Base-by-base conservation (phyloP, 768 basidiomycete genomes). In the Tulasnella sp. region DNA sequence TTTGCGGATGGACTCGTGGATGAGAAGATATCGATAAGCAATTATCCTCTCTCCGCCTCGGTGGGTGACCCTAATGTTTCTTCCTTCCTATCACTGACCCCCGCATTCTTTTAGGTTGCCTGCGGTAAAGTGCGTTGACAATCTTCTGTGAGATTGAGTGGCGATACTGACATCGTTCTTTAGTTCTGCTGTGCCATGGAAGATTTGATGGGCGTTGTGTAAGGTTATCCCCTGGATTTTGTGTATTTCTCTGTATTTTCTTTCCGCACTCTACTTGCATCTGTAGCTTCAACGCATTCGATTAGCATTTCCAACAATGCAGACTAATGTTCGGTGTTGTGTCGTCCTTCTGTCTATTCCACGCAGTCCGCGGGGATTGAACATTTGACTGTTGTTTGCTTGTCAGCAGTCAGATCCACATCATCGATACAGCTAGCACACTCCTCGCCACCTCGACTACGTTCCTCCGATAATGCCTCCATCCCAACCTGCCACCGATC, bases 1-100 rank as follows among this genome's bases (percentile, higher is more conserved):
- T 99, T 99, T 72, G 96, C 96, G 12, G 96, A 99, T 70, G 84
- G 79, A 21, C 74, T 86, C 63, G 86, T 97, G 0, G 96, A 99
- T 67, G 83, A 94, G 71, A 99, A 99, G 73, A 91, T 98, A 64
- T 82, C 88, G 61, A 90, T 99, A 70, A 92, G 88, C 65, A 83
- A 96, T 64, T 99, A 93, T 70, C 79, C 89, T 2, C 71, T 96
- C 46, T 93, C 89, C 65, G 92, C 92, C 23, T 67, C 67, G 25
- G 64, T 65, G 36, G 65, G 56, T 3, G 21, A 35, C 14, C 17
- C 25, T 27, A 6, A 9, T 32, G 23, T 15, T 34, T 11, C 12
- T 29, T 15, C 63, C 32, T 53, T 23, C 7, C 29, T 21, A 45
- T 25, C 31, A 59, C 21, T 43, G 23, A 29, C 12, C 25, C 14